phyloP scores from a whole-genome alignment of 1,284 basidiomycete genomes.

The Pseudozyma sp. region DNA sequence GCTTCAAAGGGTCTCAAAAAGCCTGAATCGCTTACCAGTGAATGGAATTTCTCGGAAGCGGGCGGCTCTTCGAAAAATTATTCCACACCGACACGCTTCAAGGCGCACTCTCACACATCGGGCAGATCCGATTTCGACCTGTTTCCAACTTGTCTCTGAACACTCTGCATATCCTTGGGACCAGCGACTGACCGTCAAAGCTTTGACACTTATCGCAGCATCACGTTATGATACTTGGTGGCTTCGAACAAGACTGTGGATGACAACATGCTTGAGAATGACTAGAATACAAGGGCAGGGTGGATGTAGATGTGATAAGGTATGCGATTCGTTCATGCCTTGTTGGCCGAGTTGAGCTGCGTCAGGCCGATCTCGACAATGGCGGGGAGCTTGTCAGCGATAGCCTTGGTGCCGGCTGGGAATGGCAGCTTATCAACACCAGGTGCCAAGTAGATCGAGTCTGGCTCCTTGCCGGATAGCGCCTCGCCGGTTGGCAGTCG shows the following conservation, averaged over 20 bases:
- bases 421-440: conserved; percentile 87
- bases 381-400: conserved; percentile 74
- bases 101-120: neutral
- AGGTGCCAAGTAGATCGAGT: conserved; percentile 82
- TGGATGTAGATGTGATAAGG: neutral
- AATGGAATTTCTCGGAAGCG: conserved; percentile 46
- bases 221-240: too few relatives aligned
- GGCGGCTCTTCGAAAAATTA: conserved; percentile 8
- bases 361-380: conserved; percentile 62
- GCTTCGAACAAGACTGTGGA: neutral
- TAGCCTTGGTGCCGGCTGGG: conserved; percentile 85
- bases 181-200: neutral
- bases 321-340: conserved; percentile 15
- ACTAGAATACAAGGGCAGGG: conserved; percentile 32
- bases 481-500: conserved; percentile 72
- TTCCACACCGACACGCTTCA: conserved; percentile 14
- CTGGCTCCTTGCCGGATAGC: conserved; percentile 77
- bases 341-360: conserved; percentile 35
- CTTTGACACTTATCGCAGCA: neutral
- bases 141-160: neutral
- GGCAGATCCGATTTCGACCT: neutral
- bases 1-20: conserved; percentile 27
- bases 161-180: neutral
- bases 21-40: neutral
- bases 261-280: conserved; percentile 5